Evolutionary conservation across 176 grass and related monocot species (phyloP).

Genomic region (Carex kokanica): DNA sequence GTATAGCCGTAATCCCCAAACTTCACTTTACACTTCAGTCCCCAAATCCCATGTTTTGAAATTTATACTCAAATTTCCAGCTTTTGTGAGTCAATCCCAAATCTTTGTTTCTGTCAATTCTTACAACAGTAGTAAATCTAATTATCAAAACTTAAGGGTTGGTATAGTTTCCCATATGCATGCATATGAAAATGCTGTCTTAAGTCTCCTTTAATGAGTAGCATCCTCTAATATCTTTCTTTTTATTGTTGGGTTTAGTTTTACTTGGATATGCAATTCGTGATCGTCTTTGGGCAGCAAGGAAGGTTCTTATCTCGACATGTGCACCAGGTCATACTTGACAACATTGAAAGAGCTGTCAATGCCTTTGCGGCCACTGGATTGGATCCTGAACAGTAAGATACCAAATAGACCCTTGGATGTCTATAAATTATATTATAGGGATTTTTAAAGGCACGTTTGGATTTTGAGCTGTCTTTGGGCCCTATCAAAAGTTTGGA

Average conservation of each 20-base stretch:
- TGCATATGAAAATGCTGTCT: neutral
- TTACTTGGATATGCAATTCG: conserved; percentile 98
- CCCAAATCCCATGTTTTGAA: neutral
- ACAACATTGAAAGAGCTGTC: conserved; percentile 91
- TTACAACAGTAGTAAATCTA: neutral
- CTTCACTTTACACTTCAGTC: neutral
- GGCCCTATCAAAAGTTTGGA: neutral
- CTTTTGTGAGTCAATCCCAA: neutral
- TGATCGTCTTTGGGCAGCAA: conserved; percentile 74
- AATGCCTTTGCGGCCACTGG: conserved; percentile 81
- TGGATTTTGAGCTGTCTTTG: neutral
- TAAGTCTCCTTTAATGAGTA: neutral
- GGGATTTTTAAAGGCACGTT: neutral
- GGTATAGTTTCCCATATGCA: neutral
- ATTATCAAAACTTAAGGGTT: neutral
- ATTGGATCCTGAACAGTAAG: conserved; percentile 85
- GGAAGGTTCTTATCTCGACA: conserved; percentile 81
- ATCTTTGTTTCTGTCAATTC: conserved; percentile 1
- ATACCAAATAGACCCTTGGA: neutral
- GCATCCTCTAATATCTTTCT: conserved; percentile 17
- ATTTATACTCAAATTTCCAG: neutral
- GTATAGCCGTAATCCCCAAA: neutral
- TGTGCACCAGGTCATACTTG: conserved; percentile 88
- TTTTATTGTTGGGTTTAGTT: conserved; percentile 43
- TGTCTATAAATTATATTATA: neutral